A percentile compares a stretch with the other conserved stretches of the same genome.
Evolutionary conservation across 2,329 filamentous ascomycete species (phyloP).

Genomic region (Neonectria hederae): DNA sequence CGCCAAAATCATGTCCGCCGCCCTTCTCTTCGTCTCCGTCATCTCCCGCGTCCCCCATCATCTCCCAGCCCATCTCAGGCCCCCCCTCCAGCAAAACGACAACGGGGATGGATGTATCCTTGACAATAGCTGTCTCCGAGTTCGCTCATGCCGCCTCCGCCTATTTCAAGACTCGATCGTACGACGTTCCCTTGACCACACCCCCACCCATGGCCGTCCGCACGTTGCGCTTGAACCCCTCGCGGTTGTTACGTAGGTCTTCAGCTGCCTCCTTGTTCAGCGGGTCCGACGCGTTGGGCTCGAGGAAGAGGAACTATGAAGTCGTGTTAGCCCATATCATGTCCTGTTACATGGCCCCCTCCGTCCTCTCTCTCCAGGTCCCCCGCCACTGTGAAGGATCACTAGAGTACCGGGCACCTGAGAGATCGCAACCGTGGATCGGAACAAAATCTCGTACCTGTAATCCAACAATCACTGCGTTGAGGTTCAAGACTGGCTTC

Average conservation of each 20-base stretch:
- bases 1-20: constrained; percentile 16
- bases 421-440: background rate
- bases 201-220: constrained; percentile 85
- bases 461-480: constrained; percentile 93
- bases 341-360: constrained; percentile 1
- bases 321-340: constrained; percentile 31
- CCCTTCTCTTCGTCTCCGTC: constrained; percentile 3
- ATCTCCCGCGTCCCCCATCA: constrained; percentile 3
- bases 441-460: constrained; percentile 63
- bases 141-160: constrained; percentile 18
- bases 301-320: constrained; percentile 89
- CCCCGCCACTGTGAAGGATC: background rate
- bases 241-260: constrained; percentile 84
- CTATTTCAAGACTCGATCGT: constrained; percentile 81
- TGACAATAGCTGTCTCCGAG: constrained; percentile 14
- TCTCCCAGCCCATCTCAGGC: background rate
- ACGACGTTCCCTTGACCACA: constrained; percentile 74
- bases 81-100: background rate
- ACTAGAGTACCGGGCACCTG: background rate
- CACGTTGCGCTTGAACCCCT: constrained; percentile 92
- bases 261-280: constrained; percentile 98
- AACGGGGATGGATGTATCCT: background rate
- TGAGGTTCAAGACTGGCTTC: constrained; percentile 97
- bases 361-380: background rate
- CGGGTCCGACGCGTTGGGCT: constrained; percentile 97